Percentiles rank a stretch among this genome's conserved stretches.
These are phyloP conservation scores for Sphaerulina populicola DNA, from an alignment of 2,329 filamentous ascomycete species.

Conservation along the genomic window DNA sequence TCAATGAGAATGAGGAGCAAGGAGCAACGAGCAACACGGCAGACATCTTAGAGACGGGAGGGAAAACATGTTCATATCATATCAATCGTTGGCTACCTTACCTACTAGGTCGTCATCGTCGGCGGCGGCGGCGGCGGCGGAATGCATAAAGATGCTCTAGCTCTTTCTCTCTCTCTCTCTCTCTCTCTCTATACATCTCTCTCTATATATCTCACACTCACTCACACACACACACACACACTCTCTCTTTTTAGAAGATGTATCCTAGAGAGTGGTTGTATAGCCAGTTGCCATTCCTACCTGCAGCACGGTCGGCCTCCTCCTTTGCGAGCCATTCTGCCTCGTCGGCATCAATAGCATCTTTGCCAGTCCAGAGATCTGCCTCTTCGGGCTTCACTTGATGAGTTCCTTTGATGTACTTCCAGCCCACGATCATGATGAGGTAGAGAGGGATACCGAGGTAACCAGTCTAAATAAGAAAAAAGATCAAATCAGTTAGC, in stretches of 20 bases:
- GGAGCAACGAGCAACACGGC: too few relatives aligned
- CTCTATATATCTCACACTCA: too few relatives aligned
- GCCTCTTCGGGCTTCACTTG: slow-evolving; percentile 47
- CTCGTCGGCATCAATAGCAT: slow-evolving; percentile 52
- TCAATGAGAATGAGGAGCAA: too few relatives aligned
- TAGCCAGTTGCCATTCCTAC: slow-evolving; percentile 17
- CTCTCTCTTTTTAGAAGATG: slow-evolving; percentile 21
- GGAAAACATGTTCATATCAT: too few relatives aligned
- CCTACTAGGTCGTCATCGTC: too few relatives aligned
- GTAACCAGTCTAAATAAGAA: slow-evolving; percentile 47
- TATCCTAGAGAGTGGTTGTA: slow-evolving; percentile 26
- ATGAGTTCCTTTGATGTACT: slow-evolving; percentile 53
- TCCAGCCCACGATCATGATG: slow-evolving; percentile 53
- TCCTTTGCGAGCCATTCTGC: slow-evolving; percentile 29
- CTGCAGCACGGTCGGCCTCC: slow-evolving; percentile 23
- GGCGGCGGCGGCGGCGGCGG: too few relatives aligned
- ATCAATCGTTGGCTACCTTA: too few relatives aligned
- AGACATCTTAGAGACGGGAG: too few relatives aligned
- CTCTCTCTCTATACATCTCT: too few relatives aligned
- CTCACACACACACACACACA: too few relatives aligned
- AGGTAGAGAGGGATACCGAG: slow-evolving; percentile 69
- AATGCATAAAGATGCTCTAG: too few relatives aligned
- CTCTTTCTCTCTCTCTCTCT: too few relatives aligned
- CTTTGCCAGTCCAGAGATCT: slow-evolving; percentile 53
- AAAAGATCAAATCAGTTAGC: slow-evolving; percentile 8